Base-by-base conservation (phyloP, 208 protist genomes). In the Porcisia deanei region DNA sequence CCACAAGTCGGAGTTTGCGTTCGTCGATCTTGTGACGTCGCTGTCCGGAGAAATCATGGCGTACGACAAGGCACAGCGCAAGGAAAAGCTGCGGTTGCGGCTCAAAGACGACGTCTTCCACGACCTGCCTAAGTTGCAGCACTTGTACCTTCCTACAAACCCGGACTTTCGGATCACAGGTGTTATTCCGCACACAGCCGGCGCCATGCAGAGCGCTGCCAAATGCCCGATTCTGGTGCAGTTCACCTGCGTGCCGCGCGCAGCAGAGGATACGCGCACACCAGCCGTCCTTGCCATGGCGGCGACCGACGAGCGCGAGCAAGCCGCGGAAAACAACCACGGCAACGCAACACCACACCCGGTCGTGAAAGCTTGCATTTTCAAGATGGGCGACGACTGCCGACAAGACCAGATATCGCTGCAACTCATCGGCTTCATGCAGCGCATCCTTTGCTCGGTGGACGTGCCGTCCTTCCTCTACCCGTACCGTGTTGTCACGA, bases 301-400 rank as follows among this genome's bases (percentile, higher is more conserved):
- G 52, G 76, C 39, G 10, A 37, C 58, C 39, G 65, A 88, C 37
- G 77, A 71, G 59, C 47, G 37, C 47, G 82, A 85, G 68, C 74
- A 82, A 0, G 80, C 68, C 39, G 70, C 55, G 55, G 66, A 41
- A 20, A 52, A 58, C 47, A 49, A 63, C 34, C 43, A 55, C 25
- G 45, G 78, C 41, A 39, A 41, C 1, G 47, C 71, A 3, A 49
- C 69, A 47, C 57, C 68, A n/a, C 63, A 71, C 37, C 68, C 58
- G 20, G 71, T 93, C 20, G 78, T 91, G 39, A 95, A 94, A 76
- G 82, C 93, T 72, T 96, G 95, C 81, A 98, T 99, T 66, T 98
- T 98, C 83, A 98, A 99, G 88, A 95, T 96, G 87, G 95, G 96
- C 25, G 97, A 99, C 85, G 97, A 99, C 86, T 97, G 94, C 77